These are phyloP conservation scores for Fusarium decemcellulare DNA, from an alignment of 2,329 filamentous ascomycete genomes.

Conservation along the genomic window DNA sequence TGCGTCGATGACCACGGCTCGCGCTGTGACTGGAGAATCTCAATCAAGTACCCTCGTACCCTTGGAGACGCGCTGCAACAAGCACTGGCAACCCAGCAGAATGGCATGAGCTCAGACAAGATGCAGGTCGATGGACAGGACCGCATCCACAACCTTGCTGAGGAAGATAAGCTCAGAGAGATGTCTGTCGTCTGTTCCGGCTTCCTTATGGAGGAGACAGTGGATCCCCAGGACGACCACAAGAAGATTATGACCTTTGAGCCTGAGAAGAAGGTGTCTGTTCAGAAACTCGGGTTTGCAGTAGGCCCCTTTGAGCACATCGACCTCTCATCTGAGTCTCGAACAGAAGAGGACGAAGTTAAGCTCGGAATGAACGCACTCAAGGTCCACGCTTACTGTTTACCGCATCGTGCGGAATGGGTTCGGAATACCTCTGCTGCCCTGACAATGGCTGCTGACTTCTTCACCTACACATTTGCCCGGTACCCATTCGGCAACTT, in stretches of 20 bases:
- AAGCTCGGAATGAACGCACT: constrained; percentile 90
- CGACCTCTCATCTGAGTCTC: constrained; percentile 86
- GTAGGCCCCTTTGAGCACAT: constrained; percentile 96
- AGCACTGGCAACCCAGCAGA: constrained; percentile 59
- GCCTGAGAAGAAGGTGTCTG: constrained; percentile 80
- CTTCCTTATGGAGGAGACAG: constrained; percentile 85
- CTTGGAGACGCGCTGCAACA: constrained; percentile 81
- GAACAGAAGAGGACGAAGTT: constrained; percentile 92
- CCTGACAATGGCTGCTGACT: constrained; percentile 89
- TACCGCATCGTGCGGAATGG: constrained; percentile 86
- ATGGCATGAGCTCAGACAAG: constrained; percentile 53
- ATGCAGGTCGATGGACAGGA: constrained; percentile 59
- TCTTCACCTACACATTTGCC: constrained; percentile 89
- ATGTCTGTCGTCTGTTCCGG: constrained; percentile 94
- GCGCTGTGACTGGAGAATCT: constrained; percentile 89
- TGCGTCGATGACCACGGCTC: constrained; percentile 90
- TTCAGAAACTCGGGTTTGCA: constrained; percentile 93
- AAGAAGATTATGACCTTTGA: constrained; percentile 93
- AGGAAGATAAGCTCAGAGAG: constrained; percentile 90
- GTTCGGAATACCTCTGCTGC: constrained; percentile 90
- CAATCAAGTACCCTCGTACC: constrained; percentile 87
- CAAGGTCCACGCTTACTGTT: constrained; percentile 91
- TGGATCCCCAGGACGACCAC: constrained; percentile 81
- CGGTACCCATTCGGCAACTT: constrained; percentile 94
- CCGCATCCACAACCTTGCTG: constrained; percentile 63